Evolutionary conservation across 2,329 filamentous ascomycete genomes (phyloP).

Genomic region (Pseudogymnoascus sp.): DNA sequence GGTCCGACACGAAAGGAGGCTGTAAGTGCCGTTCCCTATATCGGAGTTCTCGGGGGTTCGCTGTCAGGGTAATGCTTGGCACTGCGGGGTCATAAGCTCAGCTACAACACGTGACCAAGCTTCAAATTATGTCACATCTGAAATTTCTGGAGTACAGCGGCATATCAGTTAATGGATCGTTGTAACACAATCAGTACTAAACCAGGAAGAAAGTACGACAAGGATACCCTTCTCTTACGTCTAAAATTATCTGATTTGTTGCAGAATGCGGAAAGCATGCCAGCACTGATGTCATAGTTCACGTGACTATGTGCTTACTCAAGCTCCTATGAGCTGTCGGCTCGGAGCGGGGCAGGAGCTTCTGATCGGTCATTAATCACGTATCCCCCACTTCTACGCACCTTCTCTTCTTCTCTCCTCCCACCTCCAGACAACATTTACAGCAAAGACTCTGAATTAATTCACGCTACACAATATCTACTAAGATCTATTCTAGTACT

Average conservation of each 20-base stretch:
- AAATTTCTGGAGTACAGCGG: neutral
- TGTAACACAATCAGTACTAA: neutral
- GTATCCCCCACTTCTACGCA: constrained; percentile 3
- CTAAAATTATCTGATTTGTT: neutral
- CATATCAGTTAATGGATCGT: neutral
- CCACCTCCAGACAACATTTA: neutral
- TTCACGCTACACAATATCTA: neutral
- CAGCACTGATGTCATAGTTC: neutral
- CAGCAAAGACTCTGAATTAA: constrained; percentile 4
- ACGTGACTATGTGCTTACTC: neutral
- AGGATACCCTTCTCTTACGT: neutral
- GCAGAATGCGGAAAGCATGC: neutral
- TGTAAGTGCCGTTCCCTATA: constrained; percentile 1
- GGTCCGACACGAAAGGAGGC: neutral
- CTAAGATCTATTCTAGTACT: neutral
- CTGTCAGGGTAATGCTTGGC: neutral
- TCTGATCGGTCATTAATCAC: constrained; percentile 6
- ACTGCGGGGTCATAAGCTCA: neutral
- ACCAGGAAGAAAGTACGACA: neutral
- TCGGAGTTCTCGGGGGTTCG: neutral
- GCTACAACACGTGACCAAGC: neutral
- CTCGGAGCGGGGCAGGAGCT: constrained; percentile 7
- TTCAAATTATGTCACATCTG: neutral
- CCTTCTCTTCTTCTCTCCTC: constrained; percentile 1
- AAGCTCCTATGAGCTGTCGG: constrained; percentile 5